These are phyloP conservation scores for Mortierella alpina DNA, from an alignment of 192 early-diverging fungal genomes.

Conservation along the genomic window DNA sequence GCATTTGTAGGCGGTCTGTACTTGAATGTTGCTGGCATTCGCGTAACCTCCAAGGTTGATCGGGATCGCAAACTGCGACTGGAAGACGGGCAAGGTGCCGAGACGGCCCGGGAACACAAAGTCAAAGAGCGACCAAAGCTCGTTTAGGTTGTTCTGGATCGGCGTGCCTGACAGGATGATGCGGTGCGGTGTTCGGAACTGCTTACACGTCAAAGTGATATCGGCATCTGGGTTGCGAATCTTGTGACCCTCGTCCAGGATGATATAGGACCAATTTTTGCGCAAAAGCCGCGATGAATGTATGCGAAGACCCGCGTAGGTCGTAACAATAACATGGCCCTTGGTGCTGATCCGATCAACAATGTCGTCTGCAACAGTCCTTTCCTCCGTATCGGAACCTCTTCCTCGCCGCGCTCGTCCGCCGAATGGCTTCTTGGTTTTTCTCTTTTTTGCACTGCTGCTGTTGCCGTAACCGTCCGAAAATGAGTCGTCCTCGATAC, in stretches of 20 bases:
- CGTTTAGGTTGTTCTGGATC: constrained; percentile 84
- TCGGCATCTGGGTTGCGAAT: constrained; percentile 96
- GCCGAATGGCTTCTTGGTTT: constrained; percentile 36
- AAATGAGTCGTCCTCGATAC: constrained; percentile 27
- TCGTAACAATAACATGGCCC: constrained; percentile 82
- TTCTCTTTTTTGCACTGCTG: constrained; percentile 33
- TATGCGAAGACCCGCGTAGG: constrained; percentile 84
- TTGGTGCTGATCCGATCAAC: constrained; percentile 55
- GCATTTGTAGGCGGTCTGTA: constrained; percentile 94
- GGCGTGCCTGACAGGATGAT: constrained; percentile 85
- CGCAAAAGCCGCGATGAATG: constrained; percentile 76
- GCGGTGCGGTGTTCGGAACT: constrained; percentile 75
- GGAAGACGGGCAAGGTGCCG: constrained; percentile 86
- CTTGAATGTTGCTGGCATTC: constrained; percentile 89
- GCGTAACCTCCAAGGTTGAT: constrained; percentile 94
- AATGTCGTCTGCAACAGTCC: constrained; percentile 55
- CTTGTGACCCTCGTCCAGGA: constrained; percentile 97
- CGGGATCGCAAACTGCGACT: constrained; percentile 91
- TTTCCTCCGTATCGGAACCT: constrained; percentile 26
- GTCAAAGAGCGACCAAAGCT: constrained; percentile 87
- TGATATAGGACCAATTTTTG: constrained; percentile 84
- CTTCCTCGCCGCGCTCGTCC: constrained; percentile 27
- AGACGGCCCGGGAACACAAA: constrained; percentile 82
- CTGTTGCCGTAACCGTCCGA: constrained; percentile 51
- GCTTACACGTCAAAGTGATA: constrained; percentile 78